Evolutionary conservation across 129 eudicot genomes (phyloP).

Genomic region (Pittosporum tobira): DNA sequence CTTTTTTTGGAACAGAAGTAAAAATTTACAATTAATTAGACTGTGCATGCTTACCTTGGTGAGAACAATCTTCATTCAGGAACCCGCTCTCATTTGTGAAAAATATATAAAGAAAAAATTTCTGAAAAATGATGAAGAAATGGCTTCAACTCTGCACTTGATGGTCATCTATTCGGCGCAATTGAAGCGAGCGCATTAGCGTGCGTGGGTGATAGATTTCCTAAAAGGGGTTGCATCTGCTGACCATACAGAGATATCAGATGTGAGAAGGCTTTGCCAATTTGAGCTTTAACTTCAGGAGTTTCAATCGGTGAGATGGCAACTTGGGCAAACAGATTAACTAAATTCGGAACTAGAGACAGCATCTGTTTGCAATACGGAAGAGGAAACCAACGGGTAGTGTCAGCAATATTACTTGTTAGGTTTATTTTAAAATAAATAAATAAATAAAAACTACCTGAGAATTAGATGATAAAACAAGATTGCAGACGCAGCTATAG

Average conservation of each 20-base stretch:
- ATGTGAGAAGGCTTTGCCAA: slow-evolving; percentile 83
- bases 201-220: slow-evolving; percentile 66
- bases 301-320: slow-evolving; percentile 71
- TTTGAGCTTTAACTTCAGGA: slow-evolving; percentile 70
- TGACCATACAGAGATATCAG: slow-evolving; percentile 73
- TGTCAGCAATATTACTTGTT: background rate
- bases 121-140: background rate
- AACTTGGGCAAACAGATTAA: slow-evolving; percentile 81
- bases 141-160: background rate
- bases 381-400: background rate
- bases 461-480: slow-evolving; percentile 79
- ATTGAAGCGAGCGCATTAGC: slow-evolving; percentile 90
- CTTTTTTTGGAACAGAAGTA: too few relatives aligned
- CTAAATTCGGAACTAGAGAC: slow-evolving; percentile 76
- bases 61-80: slow-evolving; percentile 16
- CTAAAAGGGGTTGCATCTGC: slow-evolving; percentile 84
- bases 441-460: slow-evolving; percentile 36
- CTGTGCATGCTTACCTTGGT: slow-evolving; percentile 15
- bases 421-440: background rate
- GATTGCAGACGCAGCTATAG: slow-evolving; percentile 74
- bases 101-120: background rate
- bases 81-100: background rate
- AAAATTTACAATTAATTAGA: background rate
- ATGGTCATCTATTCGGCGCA: slow-evolving; percentile 64
- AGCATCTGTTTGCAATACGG: slow-evolving; percentile 46